A percentile compares a stretch with the other conserved stretches of the same genome.
Evolutionary conservation across 2,329 filamentous ascomycete species (phyloP).

Genomic region (Pseudocercospora vitis): DNA sequence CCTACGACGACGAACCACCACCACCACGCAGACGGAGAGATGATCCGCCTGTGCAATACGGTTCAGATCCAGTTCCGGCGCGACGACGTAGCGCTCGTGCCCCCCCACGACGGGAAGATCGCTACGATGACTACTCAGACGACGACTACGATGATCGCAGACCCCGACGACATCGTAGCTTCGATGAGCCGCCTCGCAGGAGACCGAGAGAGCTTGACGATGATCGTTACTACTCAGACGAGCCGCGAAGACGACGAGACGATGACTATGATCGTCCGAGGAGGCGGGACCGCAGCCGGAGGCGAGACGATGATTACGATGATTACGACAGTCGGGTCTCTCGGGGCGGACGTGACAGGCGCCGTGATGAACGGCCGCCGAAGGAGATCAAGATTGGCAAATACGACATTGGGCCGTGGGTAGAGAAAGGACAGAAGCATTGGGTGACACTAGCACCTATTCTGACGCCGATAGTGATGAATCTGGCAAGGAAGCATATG

Average conservation of each 20-base stretch:
- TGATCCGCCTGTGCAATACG: slow-evolving; percentile 31
- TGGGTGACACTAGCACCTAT: slow-evolving; percentile 36
- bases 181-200: slow-evolving; percentile 26
- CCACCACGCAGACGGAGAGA: slow-evolving; percentile 31
- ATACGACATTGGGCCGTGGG: slow-evolving; percentile 36
- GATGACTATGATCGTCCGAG: slow-evolving; percentile 26
- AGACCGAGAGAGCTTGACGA: slow-evolving; percentile 26
- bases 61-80: slow-evolving; percentile 32
- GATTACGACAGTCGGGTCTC: slow-evolving; percentile 28
- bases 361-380: slow-evolving; percentile 25
- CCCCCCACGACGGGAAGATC: slow-evolving; percentile 24
- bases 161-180: slow-evolving; percentile 23
- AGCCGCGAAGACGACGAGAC: slow-evolving; percentile 24
- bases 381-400: slow-evolving; percentile 36
- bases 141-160: slow-evolving; percentile 26
- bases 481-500: slow-evolving; percentile 26
- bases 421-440: slow-evolving; percentile 39
- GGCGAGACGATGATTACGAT: slow-evolving; percentile 29
- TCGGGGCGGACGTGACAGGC: slow-evolving; percentile 24
- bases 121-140: slow-evolving; percentile 28
- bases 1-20: slow-evolving; percentile 29
- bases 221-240: slow-evolving; percentile 28
- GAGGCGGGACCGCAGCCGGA: slow-evolving; percentile 22
- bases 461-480: slow-evolving; percentile 35
- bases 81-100: slow-evolving; percentile 30